Percentiles rank a stretch among this genome's conserved stretches.
Conservation (phyloP, 1,284 basidiomycete species). For the Apiotrichum gracile region DNA sequence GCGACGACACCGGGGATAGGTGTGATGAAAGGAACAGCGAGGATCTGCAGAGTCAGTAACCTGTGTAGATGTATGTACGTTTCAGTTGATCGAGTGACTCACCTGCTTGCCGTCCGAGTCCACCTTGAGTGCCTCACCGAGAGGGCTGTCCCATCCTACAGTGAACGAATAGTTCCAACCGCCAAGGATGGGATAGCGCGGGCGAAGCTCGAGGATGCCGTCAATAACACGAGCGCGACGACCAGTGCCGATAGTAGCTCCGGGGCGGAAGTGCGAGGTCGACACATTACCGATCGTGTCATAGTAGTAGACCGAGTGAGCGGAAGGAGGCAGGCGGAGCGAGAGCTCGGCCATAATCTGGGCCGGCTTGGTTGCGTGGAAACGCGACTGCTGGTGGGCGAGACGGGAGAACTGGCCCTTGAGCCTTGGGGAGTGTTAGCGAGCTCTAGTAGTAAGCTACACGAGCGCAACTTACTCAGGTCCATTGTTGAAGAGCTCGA, state of each 20-base stretch:
- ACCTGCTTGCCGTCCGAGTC: constrained; percentile 46
- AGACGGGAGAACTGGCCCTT: constrained; percentile 95
- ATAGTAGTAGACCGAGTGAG: constrained; percentile 76
- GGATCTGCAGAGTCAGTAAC: constrained; percentile 44
- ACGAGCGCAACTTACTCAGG: constrained; percentile 62
- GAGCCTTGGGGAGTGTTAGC: constrained; percentile 56
- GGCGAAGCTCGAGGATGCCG: constrained; percentile 67
- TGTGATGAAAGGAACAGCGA: constrained; percentile 82
- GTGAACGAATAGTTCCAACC: constrained; percentile 98
- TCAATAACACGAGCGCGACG: constrained; percentile 41
- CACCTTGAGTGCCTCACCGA: constrained; percentile 55
- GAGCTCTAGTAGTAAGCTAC: too few species aligned
- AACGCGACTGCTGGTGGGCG: constrained; percentile 72
- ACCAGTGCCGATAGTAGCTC: constrained; percentile 50
- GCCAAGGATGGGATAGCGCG: constrained; percentile 88
- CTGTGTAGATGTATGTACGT: too few species aligned
- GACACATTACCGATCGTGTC: constrained; percentile 95
- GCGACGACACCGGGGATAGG: constrained; percentile 72
- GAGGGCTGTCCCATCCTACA: constrained; percentile 82
- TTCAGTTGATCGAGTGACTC: constrained; percentile 49
- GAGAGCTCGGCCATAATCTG: constrained; percentile 62
- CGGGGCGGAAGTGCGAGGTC: constrained; percentile 74
- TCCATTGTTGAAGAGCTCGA: constrained; percentile 78
- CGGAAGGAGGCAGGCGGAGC: constrained; percentile 72
- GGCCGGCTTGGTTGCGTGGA: constrained; percentile 57